Evolutionary conservation across 2,329 filamentous ascomycete species (phyloP).

Genomic region (Arthrocladium fulminans): DNA sequence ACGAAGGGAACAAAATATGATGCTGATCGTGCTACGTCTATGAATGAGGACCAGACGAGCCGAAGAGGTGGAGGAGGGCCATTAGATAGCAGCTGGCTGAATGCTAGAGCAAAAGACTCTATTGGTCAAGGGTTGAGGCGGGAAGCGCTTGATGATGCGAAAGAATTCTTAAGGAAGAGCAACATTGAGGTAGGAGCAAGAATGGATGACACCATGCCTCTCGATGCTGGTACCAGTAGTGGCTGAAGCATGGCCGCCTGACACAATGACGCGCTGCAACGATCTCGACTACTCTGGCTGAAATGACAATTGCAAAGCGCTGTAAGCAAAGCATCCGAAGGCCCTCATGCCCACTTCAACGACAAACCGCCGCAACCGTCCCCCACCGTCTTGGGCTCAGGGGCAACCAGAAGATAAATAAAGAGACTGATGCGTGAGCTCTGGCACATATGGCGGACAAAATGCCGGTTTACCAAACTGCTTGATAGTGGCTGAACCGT

Average conservation of each 20-base stretch:
- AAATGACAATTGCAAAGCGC: too few relatives aligned
- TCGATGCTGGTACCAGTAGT: neutral
- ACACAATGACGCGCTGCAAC: too few relatives aligned
- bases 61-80: constrained; percentile 33
- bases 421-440: too few relatives aligned
- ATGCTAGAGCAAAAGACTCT: constrained; percentile 65
- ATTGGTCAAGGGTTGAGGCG: constrained; percentile 76
- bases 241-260: neutral
- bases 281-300: too few relatives aligned
- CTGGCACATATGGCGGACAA: too few relatives aligned
- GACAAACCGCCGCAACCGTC: too few relatives aligned
- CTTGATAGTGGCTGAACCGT: too few relatives aligned
- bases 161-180: constrained; percentile 41
- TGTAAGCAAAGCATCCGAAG: too few relatives aligned
- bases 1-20: constrained; percentile 26
- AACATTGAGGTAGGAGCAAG: neutral
- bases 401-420: too few relatives aligned
- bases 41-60: constrained; percentile 7
- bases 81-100: constrained; percentile 82
- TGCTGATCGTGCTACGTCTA: constrained; percentile 7
- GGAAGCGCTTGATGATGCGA: constrained; percentile 63
- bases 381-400: too few relatives aligned
- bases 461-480: too few relatives aligned
- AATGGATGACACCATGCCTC: neutral
- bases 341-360: too few relatives aligned